Conservation (phyloP, 2,329 filamentous ascomycete genomes). For the Leptosphaerulina australis region DNA sequence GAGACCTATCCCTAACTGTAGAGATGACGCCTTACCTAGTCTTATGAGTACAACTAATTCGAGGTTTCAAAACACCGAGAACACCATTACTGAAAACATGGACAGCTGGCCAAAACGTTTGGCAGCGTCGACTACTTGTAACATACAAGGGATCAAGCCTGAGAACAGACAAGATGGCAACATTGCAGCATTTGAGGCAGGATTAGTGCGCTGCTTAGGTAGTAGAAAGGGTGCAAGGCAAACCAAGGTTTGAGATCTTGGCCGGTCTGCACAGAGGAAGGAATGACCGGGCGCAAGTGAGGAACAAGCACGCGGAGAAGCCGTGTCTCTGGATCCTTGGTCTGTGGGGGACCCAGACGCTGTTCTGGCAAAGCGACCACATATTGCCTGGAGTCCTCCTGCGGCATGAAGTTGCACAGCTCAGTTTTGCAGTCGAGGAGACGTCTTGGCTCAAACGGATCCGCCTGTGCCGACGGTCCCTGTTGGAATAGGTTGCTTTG, state of each 20-base stretch:
- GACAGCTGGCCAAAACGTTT: neutral
- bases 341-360: neutral
- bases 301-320: neutral
- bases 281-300: neutral
- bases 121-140: neutral
- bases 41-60: neutral
- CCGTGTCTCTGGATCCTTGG: neutral
- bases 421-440: neutral
- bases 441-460: neutral
- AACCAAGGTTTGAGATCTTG: neutral
- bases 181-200: neutral
- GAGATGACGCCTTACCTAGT: constrained; percentile 3
- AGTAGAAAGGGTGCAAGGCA: neutral
- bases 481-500: constrained; percentile 31
- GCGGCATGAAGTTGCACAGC: neutral
- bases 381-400: neutral
- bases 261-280: neutral
- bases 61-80: neutral
- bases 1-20: neutral
- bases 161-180: neutral
- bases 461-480: constrained; percentile 21
- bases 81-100: neutral
- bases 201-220: neutral
- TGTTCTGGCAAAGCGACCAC: no score
- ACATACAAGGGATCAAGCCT: neutral